These are phyloP conservation scores for Willaertia magna DNA, from an alignment of 208 protist species.

Conservation along the genomic window DNA sequence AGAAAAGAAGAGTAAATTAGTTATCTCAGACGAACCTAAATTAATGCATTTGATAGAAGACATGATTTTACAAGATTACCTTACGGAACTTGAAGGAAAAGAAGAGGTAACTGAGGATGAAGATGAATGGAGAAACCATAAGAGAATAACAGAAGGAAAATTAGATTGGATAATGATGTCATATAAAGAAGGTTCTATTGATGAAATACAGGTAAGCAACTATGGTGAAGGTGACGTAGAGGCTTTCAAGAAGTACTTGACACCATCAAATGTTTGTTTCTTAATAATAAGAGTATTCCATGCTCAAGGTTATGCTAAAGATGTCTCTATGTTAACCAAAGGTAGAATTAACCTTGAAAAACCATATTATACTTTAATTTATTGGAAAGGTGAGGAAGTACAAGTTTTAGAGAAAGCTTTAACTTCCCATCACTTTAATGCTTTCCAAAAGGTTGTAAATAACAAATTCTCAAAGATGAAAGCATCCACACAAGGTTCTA, in stretches of 20 bases:
- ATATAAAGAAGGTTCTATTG: not conserved
- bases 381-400: not conserved
- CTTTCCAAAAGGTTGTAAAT: not conserved
- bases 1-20: not conserved
- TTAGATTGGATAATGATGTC: not conserved
- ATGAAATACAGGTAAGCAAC: not conserved
- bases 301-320: not conserved
- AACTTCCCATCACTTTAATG: conserved; percentile 3
- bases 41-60: not conserved
- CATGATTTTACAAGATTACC: not conserved
- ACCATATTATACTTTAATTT: not conserved
- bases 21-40: not conserved
- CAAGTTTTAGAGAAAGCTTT: not conserved
- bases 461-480: not conserved
- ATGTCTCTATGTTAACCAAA: not conserved
- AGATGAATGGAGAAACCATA: not conserved
- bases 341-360: not conserved
- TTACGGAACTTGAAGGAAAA: not conserved
- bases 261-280: not conserved
- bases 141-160: not conserved
- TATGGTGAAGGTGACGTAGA: not conserved
- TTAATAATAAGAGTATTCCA: not conserved
- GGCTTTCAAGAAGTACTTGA: not conserved
- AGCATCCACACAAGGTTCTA: not conserved
- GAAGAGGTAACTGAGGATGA: not conserved